A percentile compares a stretch with the other conserved stretches of the same genome.
Conservation (phyloP, 768 basidiomycete species). For the Scleroderma bovista region DNA sequence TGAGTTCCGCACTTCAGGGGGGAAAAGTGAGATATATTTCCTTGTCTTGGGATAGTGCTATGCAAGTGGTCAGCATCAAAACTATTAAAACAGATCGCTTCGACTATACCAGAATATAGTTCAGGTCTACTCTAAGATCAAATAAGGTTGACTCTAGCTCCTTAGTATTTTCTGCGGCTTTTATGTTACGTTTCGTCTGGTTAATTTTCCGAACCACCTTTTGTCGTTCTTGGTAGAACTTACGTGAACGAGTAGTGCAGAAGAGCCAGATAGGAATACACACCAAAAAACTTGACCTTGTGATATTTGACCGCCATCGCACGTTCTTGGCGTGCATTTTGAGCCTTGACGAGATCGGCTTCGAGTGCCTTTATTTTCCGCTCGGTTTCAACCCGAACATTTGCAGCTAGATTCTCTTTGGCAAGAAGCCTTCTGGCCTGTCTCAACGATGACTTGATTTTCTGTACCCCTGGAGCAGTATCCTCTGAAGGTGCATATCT, state of each 20-base stretch:
- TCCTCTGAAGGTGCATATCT: constrained; percentile 8
- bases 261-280: constrained; percentile 11
- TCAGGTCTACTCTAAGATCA: constrained; percentile 78
- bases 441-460: constrained; percentile 77
- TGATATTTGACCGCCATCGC: constrained; percentile 76
- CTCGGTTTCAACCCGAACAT: constrained; percentile 78
- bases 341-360: constrained; percentile 61
- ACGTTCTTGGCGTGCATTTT: constrained; percentile 61
- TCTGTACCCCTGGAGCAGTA: constrained; percentile 64
- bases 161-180: constrained; percentile 29
- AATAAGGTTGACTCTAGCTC: constrained; percentile 46
- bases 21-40: constrained; percentile 90
- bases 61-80: not conserved
- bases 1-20: constrained; percentile 46
- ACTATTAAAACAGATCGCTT: not conserved
- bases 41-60: constrained; percentile 81
- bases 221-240: constrained; percentile 60
- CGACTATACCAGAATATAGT: constrained; percentile 72
- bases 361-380: constrained; percentile 72
- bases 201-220: constrained; percentile 77
- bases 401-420: constrained; percentile 82
- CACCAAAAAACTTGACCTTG: constrained; percentile 92
- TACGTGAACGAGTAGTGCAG: not conserved
- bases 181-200: constrained; percentile 55
- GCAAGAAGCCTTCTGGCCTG: constrained; percentile 80